Evolutionary conservation across 352 stramenopile genomes (phyloP).

Genomic region (Globisporangium ultimum): DNA sequence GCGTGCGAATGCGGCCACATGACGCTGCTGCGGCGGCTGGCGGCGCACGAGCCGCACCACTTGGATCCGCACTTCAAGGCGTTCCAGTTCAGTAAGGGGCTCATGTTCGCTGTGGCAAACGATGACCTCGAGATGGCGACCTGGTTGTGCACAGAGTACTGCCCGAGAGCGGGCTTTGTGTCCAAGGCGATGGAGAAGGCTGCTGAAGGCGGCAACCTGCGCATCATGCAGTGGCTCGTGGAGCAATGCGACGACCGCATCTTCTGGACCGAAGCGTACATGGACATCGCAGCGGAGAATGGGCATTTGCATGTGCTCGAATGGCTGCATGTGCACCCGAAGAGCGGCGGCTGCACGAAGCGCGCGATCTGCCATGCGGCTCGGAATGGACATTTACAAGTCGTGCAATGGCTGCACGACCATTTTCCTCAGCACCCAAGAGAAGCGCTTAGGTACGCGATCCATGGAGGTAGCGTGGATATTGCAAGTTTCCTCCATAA

Average conservation of each 20-base stretch:
- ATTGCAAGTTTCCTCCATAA: not conserved
- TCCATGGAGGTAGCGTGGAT: not conserved
- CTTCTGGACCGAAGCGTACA: slow-evolving; percentile 1
- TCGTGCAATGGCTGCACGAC: slow-evolving; percentile 5
- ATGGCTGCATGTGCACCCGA: not conserved
- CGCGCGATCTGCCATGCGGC: not conserved
- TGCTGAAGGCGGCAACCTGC: not conserved
- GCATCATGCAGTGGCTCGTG: slow-evolving; percentile 1
- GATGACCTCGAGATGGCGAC: not conserved
- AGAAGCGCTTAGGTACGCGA: too few species aligned
- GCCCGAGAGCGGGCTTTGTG: not conserved
- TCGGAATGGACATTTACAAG: not conserved
- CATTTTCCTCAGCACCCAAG: not conserved
- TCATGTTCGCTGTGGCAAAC: slow-evolving; percentile 3
- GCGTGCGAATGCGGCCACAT: slow-evolving; percentile 2
- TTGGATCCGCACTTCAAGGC: not conserved
- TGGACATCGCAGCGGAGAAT: slow-evolving; percentile 4
- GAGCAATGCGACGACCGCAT: not conserved
- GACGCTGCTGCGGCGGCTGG: slow-evolving; percentile 17
- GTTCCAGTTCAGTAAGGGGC: not conserved
- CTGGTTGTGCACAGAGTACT: slow-evolving; percentile 3
- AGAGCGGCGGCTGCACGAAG: not conserved
- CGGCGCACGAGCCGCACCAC: slow-evolving; percentile 5
- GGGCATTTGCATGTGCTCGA: slow-evolving; percentile 5
- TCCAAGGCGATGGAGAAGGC: slow-evolving; percentile 1